Conservation (phyloP, 768 basidiomycete species). For the Tricholoma flavovirens region DNA sequence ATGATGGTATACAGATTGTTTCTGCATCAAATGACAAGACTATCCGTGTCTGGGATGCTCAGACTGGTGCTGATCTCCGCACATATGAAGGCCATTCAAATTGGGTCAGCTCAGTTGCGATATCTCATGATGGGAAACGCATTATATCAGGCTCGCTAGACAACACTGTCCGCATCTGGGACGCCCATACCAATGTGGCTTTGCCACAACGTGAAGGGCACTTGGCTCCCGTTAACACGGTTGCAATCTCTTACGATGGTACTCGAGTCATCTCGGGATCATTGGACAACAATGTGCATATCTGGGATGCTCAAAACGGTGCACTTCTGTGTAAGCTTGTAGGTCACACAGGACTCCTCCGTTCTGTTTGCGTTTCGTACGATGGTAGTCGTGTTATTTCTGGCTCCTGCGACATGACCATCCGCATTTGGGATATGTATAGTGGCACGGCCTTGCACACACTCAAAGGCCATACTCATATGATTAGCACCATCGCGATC, state of each 20-base stretch:
- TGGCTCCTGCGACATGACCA: background rate
- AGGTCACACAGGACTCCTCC: background rate
- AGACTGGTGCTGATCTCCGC: background rate
- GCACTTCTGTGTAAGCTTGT: background rate
- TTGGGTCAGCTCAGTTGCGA: background rate
- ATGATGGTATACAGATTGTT: background rate
- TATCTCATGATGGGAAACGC: background rate
- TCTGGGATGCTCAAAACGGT: background rate
- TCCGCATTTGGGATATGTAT: background rate
- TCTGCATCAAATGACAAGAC: background rate
- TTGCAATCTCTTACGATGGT: background rate
- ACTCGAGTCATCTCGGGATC: background rate
- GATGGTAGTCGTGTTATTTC: background rate
- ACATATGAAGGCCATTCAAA: background rate
- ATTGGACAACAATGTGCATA: background rate
- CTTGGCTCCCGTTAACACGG: background rate
- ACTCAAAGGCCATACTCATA: no score
- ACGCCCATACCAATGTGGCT: background rate
- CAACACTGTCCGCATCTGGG: background rate
- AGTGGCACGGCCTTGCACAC: no score
- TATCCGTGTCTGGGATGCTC: background rate
- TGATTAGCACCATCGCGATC: background rate
- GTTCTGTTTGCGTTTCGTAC: background rate
- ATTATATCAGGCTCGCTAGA: background rate
- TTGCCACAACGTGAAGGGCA: background rate